These are phyloP conservation scores for Starmerella bacillaris DNA, from an alignment of 805 yeast species.

Conservation along the genomic window DNA sequence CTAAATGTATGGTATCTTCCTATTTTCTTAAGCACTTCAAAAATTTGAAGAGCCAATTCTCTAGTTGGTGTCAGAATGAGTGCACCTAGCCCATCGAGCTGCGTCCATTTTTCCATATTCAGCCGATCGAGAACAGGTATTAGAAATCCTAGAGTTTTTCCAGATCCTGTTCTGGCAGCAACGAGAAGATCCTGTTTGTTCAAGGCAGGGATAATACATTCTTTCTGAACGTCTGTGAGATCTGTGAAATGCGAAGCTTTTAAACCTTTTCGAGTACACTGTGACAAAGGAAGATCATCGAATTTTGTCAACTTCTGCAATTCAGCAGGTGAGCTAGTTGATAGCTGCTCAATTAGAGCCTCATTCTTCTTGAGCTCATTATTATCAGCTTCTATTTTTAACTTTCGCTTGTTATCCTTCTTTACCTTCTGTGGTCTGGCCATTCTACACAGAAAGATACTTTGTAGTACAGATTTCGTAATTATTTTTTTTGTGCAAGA, in stretches of 20 bases:
- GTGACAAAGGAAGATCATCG: conserved; percentile 59
- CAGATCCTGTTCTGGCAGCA: conserved; percentile 82
- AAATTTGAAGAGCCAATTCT: conserved; percentile 77
- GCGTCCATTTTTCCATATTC: conserved; percentile 55
- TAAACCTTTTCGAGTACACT: conserved; percentile 49
- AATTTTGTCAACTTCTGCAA: conserved; percentile 32
- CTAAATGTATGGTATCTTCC: conserved; percentile 61
- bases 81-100: conserved; percentile 76
- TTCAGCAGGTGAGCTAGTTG: conserved; percentile 1
- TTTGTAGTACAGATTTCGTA: too few species aligned
- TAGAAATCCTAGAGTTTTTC: conserved; percentile 74
- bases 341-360: conserved; percentile 4
- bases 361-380: neutral
- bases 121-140: conserved; percentile 53
- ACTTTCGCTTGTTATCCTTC: neutral
- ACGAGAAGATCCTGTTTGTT: conserved; percentile 68
- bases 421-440: neutral
- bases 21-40: conserved; percentile 67
- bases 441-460: too few species aligned
- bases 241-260: conserved; percentile 59
- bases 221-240: conserved; percentile 73
- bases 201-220: conserved; percentile 56
- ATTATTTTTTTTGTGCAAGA: too few species aligned
- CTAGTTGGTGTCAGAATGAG: conserved; percentile 80
- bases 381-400: neutral